Percentiles rank a stretch among this genome's conserved stretches.
These are phyloP conservation scores for Cyclotella sp. DNA, from an alignment of 108 stramenopile genomes.

Conservation along the genomic window DNA sequence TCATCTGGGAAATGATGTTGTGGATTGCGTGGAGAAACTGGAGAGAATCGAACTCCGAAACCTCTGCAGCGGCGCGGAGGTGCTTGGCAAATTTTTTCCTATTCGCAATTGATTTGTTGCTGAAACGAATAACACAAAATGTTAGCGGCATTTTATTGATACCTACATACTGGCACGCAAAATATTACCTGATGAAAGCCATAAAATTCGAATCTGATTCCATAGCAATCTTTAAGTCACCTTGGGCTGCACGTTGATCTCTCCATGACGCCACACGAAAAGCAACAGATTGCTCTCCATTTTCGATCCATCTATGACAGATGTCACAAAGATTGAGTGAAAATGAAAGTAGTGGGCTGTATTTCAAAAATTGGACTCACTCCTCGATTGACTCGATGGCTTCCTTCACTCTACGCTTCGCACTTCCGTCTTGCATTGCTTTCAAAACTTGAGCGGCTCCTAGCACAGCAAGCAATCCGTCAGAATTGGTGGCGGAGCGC, in stretches of 20 bases:
- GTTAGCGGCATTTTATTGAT: neutral
- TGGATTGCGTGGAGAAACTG: constrained; percentile 72
- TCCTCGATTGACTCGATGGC: constrained; percentile 82
- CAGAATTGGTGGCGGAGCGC: constrained; percentile 87
- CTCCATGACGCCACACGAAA: constrained; percentile 91
- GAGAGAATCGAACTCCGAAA: constrained; percentile 76
- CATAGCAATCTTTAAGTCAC: constrained; percentile 86
- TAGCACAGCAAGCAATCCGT: constrained; percentile 85
- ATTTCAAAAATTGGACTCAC: constrained; percentile 42
- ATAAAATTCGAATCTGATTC: constrained; percentile 77
- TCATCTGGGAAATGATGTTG: constrained; percentile 72
- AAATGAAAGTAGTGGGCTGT: neutral
- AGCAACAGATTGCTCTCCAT: constrained; percentile 88
- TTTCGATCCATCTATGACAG: constrained; percentile 66
- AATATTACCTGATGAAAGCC: constrained; percentile 71
- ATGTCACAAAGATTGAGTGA: constrained; percentile 23
- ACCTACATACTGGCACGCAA: neutral
- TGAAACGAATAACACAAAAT: constrained; percentile 1
- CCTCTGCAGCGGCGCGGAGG: constrained; percentile 64
- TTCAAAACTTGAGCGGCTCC: constrained; percentile 86
- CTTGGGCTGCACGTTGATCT: constrained; percentile 88
- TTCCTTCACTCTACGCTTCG: constrained; percentile 72
- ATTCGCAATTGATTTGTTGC: constrained; percentile 87
- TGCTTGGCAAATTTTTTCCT: constrained; percentile 81
- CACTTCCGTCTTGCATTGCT: constrained; percentile 87